phyloP scores from a whole-genome alignment of 2,329 filamentous ascomycete species.

The Zelopaecilomyces penicillatus region DNA sequence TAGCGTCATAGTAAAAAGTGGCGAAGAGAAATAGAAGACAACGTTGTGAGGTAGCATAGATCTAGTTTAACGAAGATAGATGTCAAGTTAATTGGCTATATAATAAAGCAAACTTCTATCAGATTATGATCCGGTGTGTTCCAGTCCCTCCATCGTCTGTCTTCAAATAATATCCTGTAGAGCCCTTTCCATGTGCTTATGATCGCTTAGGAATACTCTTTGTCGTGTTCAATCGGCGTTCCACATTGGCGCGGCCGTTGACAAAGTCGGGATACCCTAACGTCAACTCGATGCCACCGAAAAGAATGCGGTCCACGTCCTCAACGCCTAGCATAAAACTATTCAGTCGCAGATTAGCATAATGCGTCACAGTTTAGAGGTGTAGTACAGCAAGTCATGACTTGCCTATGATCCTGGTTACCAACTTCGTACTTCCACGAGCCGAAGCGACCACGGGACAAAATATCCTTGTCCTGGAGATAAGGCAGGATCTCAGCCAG shows the following conservation, averaged over 20 bases:
- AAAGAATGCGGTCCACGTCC: constrained; percentile 74
- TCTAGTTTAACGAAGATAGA: too few species aligned
- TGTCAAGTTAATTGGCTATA: too few species aligned
- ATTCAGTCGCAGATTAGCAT: background rate
- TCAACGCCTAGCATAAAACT: background rate
- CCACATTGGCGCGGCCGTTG: constrained; percentile 50
- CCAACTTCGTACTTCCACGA: constrained; percentile 78
- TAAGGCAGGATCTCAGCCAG: constrained; percentile 78
- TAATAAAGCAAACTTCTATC: too few species aligned
- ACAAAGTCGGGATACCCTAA: constrained; percentile 88
- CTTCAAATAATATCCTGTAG: too few species aligned
- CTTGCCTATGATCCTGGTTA: constrained; percentile 11
- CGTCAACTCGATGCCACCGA: constrained; percentile 72
- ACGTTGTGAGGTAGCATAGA: too few species aligned
- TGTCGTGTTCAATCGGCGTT: background rate
- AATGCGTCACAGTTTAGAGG: background rate
- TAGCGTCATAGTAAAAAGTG: too few species aligned
- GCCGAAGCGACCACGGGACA: constrained; percentile 83
- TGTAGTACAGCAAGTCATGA: background rate
- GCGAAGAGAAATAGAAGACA: too few species aligned
- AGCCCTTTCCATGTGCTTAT: too few species aligned
- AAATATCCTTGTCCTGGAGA: constrained; percentile 76
- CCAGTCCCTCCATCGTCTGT: too few species aligned
- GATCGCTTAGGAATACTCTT: background rate
- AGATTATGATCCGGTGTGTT: too few species aligned